Base-by-base conservation (phyloP, 2,329 filamentous ascomycete genomes). In the Aspergillus awamori region DNA sequence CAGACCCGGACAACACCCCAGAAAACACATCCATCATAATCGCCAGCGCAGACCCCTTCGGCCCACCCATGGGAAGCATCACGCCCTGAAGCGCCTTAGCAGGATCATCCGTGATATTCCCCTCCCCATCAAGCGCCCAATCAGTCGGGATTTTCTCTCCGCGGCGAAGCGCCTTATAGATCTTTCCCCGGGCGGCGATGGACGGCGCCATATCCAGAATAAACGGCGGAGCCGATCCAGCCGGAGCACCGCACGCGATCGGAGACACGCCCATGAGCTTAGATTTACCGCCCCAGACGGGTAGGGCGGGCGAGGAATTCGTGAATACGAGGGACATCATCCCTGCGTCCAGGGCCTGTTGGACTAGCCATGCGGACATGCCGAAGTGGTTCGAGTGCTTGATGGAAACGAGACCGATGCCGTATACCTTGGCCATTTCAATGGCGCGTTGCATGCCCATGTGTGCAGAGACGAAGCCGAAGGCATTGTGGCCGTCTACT, bases 21-120 rank as follows among this genome's bases (percentile, higher is more conserved):
- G 90, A 93, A 71, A 95, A 94, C 2, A 96, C 89, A 71, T 95
- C 91, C 92, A 95, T 95, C 89, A 93, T 94, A 58, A 95, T 86
- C 0, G 89, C 81, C 43, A 95, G 74, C 0, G 85, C 92, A 2
- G 88, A 91, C 0, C 92, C 92, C 74, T 95, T 95, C 0, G 91
- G 90, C 0, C 92, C 91, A 2, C 91, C 91, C 89, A 95, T 93
- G 0, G 91, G 91, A 20, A 94, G 77, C 91, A 95, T 94, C 3
- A 93, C 89, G 1, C 91, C 91, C 36, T 86, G 85, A 8, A 95
- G 77, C 0, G 91, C 92, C 20, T 82, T 82, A 1, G 82, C 84
- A 0, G 92, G 90, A 67, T 95, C 90, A 59, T 89, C 85, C 0
- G 90, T 92, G n/a, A 77, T 82, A 11, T 80, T 79, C 0, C 91